phyloP scores from a whole-genome alignment of 441 rosid genomes.

The Pelargonium myrrhifolium region DNA sequence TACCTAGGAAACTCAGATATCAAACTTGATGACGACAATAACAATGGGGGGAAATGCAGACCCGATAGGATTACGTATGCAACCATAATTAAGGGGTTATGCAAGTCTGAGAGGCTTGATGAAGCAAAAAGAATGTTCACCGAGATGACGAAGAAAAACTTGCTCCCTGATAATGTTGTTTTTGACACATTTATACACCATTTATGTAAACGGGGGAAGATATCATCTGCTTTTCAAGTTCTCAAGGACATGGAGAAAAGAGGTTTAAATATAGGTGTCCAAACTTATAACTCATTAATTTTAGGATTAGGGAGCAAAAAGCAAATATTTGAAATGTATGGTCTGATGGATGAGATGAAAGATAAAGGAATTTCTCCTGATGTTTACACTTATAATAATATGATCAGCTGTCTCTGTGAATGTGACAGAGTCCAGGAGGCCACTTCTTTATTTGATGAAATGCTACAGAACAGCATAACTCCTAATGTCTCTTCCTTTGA shows the following conservation, averaged over 20 bases:
- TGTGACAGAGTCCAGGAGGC: conserved; percentile 74
- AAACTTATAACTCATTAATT: conserved; percentile 80
- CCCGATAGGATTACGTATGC: conserved; percentile 79
- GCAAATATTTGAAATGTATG: conserved; percentile 82
- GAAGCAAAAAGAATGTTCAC: conserved; percentile 71
- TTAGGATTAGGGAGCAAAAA: conserved; percentile 68
- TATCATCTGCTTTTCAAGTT: conserved; percentile 86
- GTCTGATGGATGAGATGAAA: conserved; percentile 86
- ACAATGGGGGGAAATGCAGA: conserved; percentile 49
- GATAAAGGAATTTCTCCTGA: conserved; percentile 78
- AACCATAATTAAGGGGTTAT: conserved; percentile 60
- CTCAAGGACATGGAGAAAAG: conserved; percentile 95
- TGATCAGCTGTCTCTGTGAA: conserved; percentile 73
- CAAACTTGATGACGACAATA: conserved; percentile 57
- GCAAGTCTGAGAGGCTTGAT: conserved; percentile 68
- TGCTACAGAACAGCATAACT: conserved; percentile 63
- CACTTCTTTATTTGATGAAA: conserved; percentile 64
- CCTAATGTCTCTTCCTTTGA: conserved; percentile 67
- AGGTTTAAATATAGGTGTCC: conserved; percentile 69
- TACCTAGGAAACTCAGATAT: conserved; percentile 66
- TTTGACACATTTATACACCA: conserved; percentile 63
- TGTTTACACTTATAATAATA: conserved; percentile 64
- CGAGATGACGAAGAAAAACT: conserved; percentile 70
- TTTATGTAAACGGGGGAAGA: conserved; percentile 79
- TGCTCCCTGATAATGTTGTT: conserved; percentile 68